Conservation (phyloP, 306 rosid genomes). For the Dryas octopetala region DNA sequence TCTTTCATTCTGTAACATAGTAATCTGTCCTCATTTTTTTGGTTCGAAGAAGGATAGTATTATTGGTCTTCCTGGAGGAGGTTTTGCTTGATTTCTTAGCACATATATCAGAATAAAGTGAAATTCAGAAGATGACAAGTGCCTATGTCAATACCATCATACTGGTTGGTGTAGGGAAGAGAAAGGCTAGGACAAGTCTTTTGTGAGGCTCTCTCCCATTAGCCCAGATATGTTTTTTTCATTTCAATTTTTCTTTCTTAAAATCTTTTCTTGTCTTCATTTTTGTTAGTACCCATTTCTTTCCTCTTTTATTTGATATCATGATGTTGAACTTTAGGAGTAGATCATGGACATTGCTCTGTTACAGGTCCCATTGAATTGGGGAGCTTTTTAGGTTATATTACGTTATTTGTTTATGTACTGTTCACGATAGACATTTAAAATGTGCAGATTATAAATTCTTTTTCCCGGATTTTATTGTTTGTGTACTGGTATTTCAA, state of each 20-base stretch:
- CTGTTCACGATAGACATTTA: constrained; percentile 53
- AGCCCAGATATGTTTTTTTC: constrained; percentile 44
- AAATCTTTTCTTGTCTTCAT: constrained; percentile 44
- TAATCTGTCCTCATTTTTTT: constrained; percentile 54
- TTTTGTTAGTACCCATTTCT: constrained; percentile 61
- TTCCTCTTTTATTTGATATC: constrained; percentile 45
- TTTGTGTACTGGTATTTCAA: not conserved
- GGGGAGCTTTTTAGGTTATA: constrained; percentile 64
- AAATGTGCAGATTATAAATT: constrained; percentile 75
- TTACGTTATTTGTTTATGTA: constrained; percentile 72
- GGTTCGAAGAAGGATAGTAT: constrained; percentile 60
- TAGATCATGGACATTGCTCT: constrained; percentile 74
- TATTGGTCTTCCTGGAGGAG: constrained; percentile 51
- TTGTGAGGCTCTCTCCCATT: constrained; percentile 57
- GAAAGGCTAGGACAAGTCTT: constrained; percentile 48
- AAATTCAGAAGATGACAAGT: constrained; percentile 41
- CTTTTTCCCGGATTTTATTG: constrained; percentile 26
- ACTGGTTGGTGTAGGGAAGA: constrained; percentile 55
- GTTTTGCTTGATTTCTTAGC: constrained; percentile 49
- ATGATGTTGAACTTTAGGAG: constrained; percentile 59
- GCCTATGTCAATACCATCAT: constrained; percentile 43
- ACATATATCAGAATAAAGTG: constrained; percentile 55
- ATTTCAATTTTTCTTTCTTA: constrained; percentile 23
- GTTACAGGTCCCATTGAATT: constrained; percentile 63
- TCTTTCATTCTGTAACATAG: constrained; percentile 69